phyloP scores from a whole-genome alignment of 306 rosid genomes.

The Amphicarpaea edgeworthii region DNA sequence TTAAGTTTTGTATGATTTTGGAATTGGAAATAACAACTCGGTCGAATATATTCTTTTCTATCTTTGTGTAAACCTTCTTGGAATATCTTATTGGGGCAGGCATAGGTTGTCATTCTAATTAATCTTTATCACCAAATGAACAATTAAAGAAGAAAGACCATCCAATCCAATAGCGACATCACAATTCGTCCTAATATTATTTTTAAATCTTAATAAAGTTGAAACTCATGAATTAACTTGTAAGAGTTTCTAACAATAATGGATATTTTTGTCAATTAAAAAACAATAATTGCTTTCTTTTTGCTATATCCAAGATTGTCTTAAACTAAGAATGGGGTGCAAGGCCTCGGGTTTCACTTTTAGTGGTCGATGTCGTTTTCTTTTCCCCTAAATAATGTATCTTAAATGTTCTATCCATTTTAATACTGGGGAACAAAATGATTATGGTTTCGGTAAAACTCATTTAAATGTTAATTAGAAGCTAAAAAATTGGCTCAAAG shows the following conservation, averaged over 20 bases:
- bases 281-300: not conserved
- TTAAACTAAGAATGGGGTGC: not conserved
- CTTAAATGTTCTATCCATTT: too few relatives aligned
- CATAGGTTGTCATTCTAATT: constrained; percentile 3
- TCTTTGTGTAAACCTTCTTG: too few relatives aligned
- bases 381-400: not conserved
- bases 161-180: not conserved
- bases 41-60: too few relatives aligned
- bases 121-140: not conserved
- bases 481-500: too few relatives aligned
- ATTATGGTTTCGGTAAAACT: too few relatives aligned
- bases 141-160: not conserved
- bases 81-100: not conserved
- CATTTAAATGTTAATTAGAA: too few relatives aligned
- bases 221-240: not conserved
- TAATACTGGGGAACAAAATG: too few relatives aligned
- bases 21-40: too few relatives aligned
- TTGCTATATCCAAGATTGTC: not conserved
- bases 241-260: not conserved
- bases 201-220: constrained; percentile 1
- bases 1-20: too few relatives aligned
- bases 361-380: not conserved
- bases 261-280: too few relatives aligned
- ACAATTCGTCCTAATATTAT: not conserved
- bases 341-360: not conserved